Conservation (phyloP, 495 filamentous ascomycete genomes). For the Tuber brumale region DNA sequence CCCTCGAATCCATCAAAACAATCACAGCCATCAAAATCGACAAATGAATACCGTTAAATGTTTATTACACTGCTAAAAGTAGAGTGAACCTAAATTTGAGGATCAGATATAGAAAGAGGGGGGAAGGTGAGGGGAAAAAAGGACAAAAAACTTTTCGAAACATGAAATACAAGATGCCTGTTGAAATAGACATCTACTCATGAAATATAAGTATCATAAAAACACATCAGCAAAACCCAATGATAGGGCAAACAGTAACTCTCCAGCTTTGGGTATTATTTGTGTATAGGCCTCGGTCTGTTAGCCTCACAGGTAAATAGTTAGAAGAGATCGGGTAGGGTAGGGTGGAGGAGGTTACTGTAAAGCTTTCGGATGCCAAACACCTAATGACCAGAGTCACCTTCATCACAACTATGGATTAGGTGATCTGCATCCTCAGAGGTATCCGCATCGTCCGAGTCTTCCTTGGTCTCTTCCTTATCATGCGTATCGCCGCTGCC, state of each 20-base stretch:
- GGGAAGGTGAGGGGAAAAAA: neutral
- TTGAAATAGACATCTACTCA: neutral
- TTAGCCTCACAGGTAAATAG: neutral
- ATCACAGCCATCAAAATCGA: neutral
- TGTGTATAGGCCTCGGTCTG: neutral
- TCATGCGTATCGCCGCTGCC: neutral
- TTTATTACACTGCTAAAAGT: constrained; percentile 1
- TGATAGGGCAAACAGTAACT: neutral
- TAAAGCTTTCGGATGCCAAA: neutral
- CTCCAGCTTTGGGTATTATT: neutral
- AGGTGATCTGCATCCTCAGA: neutral
- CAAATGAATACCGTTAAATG: neutral
- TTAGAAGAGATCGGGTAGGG: neutral
- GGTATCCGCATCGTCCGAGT: neutral
- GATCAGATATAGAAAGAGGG: neutral
- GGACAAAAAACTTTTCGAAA: neutral
- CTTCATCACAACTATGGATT: neutral
- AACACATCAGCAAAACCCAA: neutral
- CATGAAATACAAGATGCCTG: neutral
- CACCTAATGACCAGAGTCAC: neutral
- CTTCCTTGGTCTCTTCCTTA: neutral
- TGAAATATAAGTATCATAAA: neutral
- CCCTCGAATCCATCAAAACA: neutral
- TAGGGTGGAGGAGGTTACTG: neutral
- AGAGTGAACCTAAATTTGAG: neutral